Evolutionary conservation across 2,329 filamentous ascomycete genomes (phyloP), one percentile per base, ranked within the genome.

Genomic region (Diplocarpon mali): DNA sequence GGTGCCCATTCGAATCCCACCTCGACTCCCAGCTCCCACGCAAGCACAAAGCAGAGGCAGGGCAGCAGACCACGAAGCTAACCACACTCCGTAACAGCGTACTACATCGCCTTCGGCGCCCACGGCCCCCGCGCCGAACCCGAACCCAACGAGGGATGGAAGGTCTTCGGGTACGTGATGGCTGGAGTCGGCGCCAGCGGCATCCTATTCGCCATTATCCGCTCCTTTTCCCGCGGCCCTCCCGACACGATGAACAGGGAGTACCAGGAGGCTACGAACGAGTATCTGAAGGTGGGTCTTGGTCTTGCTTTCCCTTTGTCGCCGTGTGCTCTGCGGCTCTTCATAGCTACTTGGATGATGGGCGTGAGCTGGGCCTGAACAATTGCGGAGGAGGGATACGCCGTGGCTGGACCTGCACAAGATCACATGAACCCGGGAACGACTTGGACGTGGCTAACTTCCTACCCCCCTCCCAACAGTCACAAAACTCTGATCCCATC

Each of bases 51-150:
- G 20, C 20, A 24, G 20, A 24, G 20, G n/a, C n/a, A n/a, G 4
- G 20, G 4, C 20, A 24, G 20, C 3, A 7, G 20, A 24, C 20
- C 3, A 24, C 20, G 20, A 24, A 24, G 20, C 20, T 24, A 24
- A 24, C 7, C 20, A 24, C 20, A 3, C 7, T 7, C 3, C 20
- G 7, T 4, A 57, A 67, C 65, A 98, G 92, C 92, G 55, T 98
- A 96, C 80, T 98, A 85, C 83, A 95, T 98, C 63, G 89, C 92
- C 56, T 98, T 98, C 65, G 92, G 92, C 56, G 82, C 89, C 63
- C 92, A 98, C 69, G 92, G 92, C 47, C 92, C 92, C 59, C 90
- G 92, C 60, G 81, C 90, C 57, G 71, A 75, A 52, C 67, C 83
- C 56, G 86, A 90, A 52, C 84, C 92, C 55, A 90, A 86, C 61